These are phyloP conservation scores for Phytophthora pseudosyringae DNA, from an alignment of 352 stramenopile genomes.

Conservation along the genomic window DNA sequence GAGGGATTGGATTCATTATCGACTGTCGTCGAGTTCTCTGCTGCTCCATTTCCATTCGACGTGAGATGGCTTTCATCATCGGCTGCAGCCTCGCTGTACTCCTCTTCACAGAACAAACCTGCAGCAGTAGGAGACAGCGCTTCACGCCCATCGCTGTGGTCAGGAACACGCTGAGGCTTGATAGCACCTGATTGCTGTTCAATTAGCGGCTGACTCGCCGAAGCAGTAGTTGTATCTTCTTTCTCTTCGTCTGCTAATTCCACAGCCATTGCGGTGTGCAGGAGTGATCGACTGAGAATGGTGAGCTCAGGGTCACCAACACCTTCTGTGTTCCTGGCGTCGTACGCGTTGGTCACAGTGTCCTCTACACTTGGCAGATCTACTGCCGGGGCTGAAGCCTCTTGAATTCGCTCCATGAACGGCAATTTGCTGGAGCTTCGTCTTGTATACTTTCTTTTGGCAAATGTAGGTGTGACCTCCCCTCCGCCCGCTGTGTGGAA, in stretches of 20 bases:
- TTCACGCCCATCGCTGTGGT: constrained; percentile 23
- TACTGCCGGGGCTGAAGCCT: constrained; percentile 11
- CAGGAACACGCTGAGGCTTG: constrained; percentile 9
- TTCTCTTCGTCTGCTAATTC: constrained; percentile 38
- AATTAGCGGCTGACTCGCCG: background rate
- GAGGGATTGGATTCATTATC: constrained; percentile 11
- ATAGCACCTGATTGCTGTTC: constrained; percentile 6
- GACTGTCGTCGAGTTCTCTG: background rate
- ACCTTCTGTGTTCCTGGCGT: constrained; percentile 30
- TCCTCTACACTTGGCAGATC: constrained; percentile 45
- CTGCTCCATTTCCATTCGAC: constrained; percentile 13
- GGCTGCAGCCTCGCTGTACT: constrained; percentile 54
- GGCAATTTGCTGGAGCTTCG: constrained; percentile 32
- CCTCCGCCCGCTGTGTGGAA: constrained; percentile 21
- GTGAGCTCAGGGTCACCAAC: constrained; percentile 41
- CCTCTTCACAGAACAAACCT: constrained; percentile 70
- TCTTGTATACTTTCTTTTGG: constrained; percentile 55
- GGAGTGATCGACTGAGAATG: constrained; percentile 62
- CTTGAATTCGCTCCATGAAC: constrained; percentile 52
- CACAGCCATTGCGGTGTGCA: constrained; percentile 54
- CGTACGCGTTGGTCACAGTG: constrained; percentile 47
- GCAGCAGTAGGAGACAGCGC: constrained; percentile 51
- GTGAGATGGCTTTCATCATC: constrained; percentile 18
- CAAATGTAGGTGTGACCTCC: constrained; percentile 33
- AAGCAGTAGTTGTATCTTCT: background rate